phyloP scores from a whole-genome alignment of 768 basidiomycete genomes.

The Hortiboletus flavorubellus region DNA sequence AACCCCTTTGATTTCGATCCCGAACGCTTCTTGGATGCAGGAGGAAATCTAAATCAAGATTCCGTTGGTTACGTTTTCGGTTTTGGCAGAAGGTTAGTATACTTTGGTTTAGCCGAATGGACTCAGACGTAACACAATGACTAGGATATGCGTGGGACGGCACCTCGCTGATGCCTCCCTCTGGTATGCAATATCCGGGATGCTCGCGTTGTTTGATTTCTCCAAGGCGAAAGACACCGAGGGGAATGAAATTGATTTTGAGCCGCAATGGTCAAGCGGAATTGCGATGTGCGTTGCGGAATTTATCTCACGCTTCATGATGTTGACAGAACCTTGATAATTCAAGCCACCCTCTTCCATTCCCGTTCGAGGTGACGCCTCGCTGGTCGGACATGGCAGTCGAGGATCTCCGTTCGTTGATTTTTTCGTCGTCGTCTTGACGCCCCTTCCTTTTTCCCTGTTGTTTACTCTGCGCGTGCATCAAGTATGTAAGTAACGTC shows the following conservation, averaged over 20 bases:
- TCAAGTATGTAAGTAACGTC: neutral
- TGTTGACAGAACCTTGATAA: neutral
- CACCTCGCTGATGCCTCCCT: constrained; percentile 27
- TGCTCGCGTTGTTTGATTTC: constrained; percentile 30
- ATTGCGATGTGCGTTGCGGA: constrained; percentile 13
- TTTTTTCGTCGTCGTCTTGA: neutral
- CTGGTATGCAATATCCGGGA: constrained; percentile 26
- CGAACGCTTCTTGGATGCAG: constrained; percentile 25
- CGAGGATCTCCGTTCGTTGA: constrained; percentile 6
- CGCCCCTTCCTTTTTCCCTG: neutral
- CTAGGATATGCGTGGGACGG: constrained; percentile 24
- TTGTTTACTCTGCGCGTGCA: neutral
- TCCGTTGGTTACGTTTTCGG: constrained; percentile 21
- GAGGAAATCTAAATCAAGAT: constrained; percentile 24
- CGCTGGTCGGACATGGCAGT: neutral
- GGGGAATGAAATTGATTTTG: constrained; percentile 23
- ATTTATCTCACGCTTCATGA: no score
- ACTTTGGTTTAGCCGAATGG: neutral
- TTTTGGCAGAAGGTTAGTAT: constrained; percentile 24
- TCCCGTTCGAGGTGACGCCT: constrained; percentile 10
- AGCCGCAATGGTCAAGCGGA: constrained; percentile 14
- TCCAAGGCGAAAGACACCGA: constrained; percentile 19
- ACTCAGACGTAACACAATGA: neutral
- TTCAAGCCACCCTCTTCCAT: constrained; percentile 19
- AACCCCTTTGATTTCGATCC: constrained; percentile 32